phyloP scores from a whole-genome alignment of 2,329 filamentous ascomycete species.

The Macroventuria anomochaeta region DNA sequence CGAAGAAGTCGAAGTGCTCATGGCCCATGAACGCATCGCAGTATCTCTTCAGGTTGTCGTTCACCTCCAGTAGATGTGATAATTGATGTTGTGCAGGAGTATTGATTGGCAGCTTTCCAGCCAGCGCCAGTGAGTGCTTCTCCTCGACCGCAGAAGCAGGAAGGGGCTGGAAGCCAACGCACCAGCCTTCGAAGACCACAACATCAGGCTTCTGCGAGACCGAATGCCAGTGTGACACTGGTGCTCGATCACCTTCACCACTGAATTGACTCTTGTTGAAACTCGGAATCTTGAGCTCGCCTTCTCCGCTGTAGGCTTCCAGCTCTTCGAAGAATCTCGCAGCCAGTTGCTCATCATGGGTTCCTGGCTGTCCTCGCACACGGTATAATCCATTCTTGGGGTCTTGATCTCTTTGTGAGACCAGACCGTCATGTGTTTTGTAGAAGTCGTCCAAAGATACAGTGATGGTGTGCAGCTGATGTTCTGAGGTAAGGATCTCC shows the following conservation, averaged over 20 bases:
- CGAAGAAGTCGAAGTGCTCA: constrained; percentile 62
- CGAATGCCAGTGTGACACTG: constrained; percentile 65
- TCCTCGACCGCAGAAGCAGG: constrained; percentile 60
- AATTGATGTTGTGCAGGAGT: constrained; percentile 62
- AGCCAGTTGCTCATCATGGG: constrained; percentile 77
- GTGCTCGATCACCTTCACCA: constrained; percentile 77
- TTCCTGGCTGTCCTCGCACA: constrained; percentile 81
- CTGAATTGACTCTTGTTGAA: constrained; percentile 84
- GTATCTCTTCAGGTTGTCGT: constrained; percentile 64
- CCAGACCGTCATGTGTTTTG: constrained; percentile 73
- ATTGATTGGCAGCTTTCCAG: constrained; percentile 53
- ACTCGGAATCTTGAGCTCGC: constrained; percentile 67
- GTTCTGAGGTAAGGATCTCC: constrained; percentile 28
- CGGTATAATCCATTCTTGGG: constrained; percentile 77
- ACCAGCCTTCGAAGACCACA: constrained; percentile 90
- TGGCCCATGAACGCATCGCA: constrained; percentile 52
- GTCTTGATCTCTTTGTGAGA: constrained; percentile 67
- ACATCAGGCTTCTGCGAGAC: constrained; percentile 66
- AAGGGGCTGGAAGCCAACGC: constrained; percentile 78
- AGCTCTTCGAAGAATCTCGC: constrained; percentile 68
- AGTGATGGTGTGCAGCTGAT: constrained; percentile 39
- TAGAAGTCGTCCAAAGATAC: constrained; percentile 81
- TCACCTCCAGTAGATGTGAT: constrained; percentile 64
- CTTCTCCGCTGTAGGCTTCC: constrained; percentile 53
- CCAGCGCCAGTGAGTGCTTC: constrained; percentile 61